Evolutionary conservation across 257 asterid genomes (phyloP), one percentile per base, ranked within the genome.

Genomic region (Avicennia marina): DNA sequence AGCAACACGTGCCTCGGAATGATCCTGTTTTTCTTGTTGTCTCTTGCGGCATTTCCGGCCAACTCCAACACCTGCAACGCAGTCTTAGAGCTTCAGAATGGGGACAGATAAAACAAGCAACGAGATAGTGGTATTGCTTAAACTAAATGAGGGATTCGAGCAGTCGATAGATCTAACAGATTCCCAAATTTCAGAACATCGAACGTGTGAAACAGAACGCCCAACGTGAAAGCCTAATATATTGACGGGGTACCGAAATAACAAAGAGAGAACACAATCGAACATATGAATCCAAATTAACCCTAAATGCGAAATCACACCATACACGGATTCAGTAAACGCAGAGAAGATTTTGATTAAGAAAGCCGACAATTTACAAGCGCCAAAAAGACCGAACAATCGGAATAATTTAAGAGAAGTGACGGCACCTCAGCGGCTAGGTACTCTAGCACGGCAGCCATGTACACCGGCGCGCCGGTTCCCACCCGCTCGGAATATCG

Each of bases 1-100:
- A 85, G 72, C 20, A 82, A 58, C 34, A 85, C 75, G 8, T 85
- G 94, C 73, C 94, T 69, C 3, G 94, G 94, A 21, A 85, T 81
- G 0, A 85, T 85, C 50, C 91, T 82, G 69, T 65, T 85, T 49
- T 82, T 85, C 84, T 85, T 85, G 81, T 85, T 85, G 60, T 85
- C 95, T 12, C 95, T 71, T 0, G 91, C 91, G 1, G 95, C 95
- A 56, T 85, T 85, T 22, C 95, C 95, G 29, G 95, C 95, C 74
- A 85, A 67, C 25, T 82, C 95, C 60, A 85, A 24, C n/a, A 85
- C 95, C 95, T 85, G 62, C n/a, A n/a, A 9, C n/a, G n/a, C n/a
- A n/a, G n/a, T n/a, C n/a, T n/a, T n/a, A n/a, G n/a, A n/a, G n/a
- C n/a, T n/a, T n/a, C n/a, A n/a, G n/a, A n/a, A n/a, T n/a, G n/a